These are phyloP conservation scores for Rubia balearica DNA, from an alignment of 305 asterid genomes.

Conservation along the genomic window DNA sequence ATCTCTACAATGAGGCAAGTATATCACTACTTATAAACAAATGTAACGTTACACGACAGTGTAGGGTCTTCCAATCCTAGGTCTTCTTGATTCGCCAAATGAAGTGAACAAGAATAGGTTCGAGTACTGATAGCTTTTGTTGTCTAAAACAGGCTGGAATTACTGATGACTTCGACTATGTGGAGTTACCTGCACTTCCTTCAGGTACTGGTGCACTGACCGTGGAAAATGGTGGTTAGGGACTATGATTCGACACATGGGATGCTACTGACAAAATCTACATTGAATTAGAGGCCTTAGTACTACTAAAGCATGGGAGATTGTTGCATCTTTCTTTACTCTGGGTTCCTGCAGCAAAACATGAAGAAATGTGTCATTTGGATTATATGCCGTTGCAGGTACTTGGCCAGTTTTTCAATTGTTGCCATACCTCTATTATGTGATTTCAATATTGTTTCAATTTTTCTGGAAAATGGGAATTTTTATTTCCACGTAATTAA, in stretches of 20 bases:
- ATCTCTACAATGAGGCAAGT: constrained; percentile 69
- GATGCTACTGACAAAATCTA: neutral
- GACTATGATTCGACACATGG: neutral
- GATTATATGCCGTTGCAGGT: neutral
- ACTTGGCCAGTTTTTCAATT: neutral
- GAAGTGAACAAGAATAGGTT: neutral
- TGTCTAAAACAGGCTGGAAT: constrained; percentile 63
- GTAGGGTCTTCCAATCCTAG: neutral
- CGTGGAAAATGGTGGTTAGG: constrained; percentile 24
- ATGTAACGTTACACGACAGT: neutral
- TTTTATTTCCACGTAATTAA: neutral
- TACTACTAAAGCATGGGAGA: neutral
- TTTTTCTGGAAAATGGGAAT: neutral
- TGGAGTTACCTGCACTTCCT: constrained; percentile 56
- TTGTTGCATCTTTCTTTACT: neutral
- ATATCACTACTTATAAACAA: neutral
- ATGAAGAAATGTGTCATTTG: neutral
- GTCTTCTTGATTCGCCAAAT: neutral
- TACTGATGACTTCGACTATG: constrained; percentile 76
- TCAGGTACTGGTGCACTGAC: constrained; percentile 25
- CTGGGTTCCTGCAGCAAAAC: neutral
- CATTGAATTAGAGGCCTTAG: neutral
- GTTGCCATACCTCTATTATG: neutral
- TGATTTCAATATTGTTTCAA: neutral
- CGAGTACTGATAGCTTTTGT: neutral